Conservation (phyloP, 2,329 filamentous ascomycete species). For the Alternaria sp. region DNA sequence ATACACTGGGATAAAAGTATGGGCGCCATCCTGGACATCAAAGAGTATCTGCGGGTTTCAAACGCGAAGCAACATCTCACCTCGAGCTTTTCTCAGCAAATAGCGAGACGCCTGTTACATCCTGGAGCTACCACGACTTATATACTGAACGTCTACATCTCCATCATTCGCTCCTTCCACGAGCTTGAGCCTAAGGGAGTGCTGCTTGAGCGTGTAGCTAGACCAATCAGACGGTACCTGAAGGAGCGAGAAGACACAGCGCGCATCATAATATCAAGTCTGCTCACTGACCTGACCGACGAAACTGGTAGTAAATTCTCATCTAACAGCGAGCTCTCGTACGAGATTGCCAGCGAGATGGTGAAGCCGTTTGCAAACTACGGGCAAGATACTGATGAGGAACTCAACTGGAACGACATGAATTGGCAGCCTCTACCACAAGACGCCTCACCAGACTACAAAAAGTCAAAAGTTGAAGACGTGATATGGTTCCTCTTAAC, state of each 20-base stretch:
- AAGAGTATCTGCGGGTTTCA: constrained; percentile 71
- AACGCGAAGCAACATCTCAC: constrained; percentile 73
- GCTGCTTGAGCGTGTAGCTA: constrained; percentile 74
- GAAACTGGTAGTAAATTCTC: constrained; percentile 52
- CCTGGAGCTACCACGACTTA: constrained; percentile 77
- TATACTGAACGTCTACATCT: constrained; percentile 78
- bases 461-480: constrained; percentile 85
- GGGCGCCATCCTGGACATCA: constrained; percentile 76
- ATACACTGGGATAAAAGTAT: constrained; percentile 74
- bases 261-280: constrained; percentile 75
- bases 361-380: constrained; percentile 65
- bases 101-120: constrained; percentile 73
- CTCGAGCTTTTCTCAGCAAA: constrained; percentile 68
- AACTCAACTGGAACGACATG: constrained; percentile 90
- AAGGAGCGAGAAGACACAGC: constrained; percentile 80
- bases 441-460: constrained; percentile 89
- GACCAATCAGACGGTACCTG: constrained; percentile 75
- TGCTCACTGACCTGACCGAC: constrained; percentile 68
- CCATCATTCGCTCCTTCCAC: constrained; percentile 78
- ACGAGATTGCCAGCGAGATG: constrained; percentile 70
- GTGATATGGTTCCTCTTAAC: constrained; percentile 89
- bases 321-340: constrained; percentile 69
- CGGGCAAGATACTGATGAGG: constrained; percentile 59
- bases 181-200: constrained; percentile 79
- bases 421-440: constrained; percentile 91